Percentiles rank a stretch among this genome's conserved stretches.
Evolutionary conservation across 2,329 filamentous ascomycete species (phyloP).

Genomic region (Lasiodiplodia citricola): DNA sequence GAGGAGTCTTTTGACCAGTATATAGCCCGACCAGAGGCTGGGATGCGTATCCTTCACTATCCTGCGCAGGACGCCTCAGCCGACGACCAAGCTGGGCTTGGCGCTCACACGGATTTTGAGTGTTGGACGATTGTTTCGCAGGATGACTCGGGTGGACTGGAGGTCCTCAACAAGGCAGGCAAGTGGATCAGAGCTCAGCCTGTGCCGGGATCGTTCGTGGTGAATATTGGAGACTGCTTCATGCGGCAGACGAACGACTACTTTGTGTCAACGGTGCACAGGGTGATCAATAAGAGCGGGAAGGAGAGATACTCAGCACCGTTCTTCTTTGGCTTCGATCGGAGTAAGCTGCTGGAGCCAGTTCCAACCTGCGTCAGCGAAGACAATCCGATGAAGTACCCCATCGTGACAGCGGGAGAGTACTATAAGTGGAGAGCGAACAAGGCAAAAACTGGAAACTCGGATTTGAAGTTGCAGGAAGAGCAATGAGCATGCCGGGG

Average conservation of each 20-base stretch:
- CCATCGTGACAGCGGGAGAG: conserved; percentile 41
- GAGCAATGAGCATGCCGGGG: background rate
- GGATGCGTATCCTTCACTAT: conserved; percentile 49
- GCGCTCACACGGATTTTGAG: conserved; percentile 51
- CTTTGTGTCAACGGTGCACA: conserved; percentile 49
- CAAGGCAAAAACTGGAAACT: conserved; percentile 8
- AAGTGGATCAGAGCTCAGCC: conserved; percentile 48
- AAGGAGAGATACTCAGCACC: conserved; percentile 48
- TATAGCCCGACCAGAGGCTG: conserved; percentile 49
- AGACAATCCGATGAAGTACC: conserved; percentile 43
- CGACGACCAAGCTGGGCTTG: conserved; percentile 45
- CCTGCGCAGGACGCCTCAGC: conserved; percentile 41
- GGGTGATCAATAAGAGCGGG: conserved; percentile 48
- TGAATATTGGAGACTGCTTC: conserved; percentile 50
- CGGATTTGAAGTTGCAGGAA: conserved; percentile 3
- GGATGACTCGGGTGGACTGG: conserved; percentile 32
- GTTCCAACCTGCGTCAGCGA: conserved; percentile 41
- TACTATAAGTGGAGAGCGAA: conserved; percentile 36
- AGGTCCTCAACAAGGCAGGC: conserved; percentile 51
- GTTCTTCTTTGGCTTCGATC: conserved; percentile 47
- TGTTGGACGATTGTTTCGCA: conserved; percentile 50
- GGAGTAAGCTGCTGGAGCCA: conserved; percentile 35
- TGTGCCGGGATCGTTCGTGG: conserved; percentile 44
- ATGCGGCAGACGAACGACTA: conserved; percentile 48
- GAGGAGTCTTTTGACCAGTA: conserved; percentile 46